A percentile compares a stretch with the other conserved stretches of the same genome.
Evolutionary conservation across 208 protist genomes (phyloP).

Genomic region (Leishmania arabica): DNA sequence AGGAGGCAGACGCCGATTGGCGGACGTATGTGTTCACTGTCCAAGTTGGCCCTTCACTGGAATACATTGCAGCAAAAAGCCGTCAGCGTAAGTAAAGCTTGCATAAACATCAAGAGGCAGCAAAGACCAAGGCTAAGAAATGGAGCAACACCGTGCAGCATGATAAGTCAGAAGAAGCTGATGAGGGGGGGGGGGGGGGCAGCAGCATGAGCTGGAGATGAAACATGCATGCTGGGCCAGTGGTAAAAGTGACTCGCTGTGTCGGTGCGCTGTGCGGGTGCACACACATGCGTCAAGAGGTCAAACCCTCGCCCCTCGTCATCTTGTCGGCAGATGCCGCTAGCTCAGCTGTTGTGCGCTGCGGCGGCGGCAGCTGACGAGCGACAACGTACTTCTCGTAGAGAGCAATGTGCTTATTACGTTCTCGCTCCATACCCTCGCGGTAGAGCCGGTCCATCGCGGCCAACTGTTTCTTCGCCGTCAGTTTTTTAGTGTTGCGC

Average conservation of each 20-base stretch:
- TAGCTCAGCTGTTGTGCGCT: conserved; percentile 43
- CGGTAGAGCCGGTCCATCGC: conserved; percentile 64
- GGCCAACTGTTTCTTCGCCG: conserved; percentile 37
- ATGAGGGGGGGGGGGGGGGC: background rate
- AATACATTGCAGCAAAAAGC: background rate
- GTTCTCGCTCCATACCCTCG: conserved; percentile 76
- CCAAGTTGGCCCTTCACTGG: background rate
- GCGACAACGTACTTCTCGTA: conserved; percentile 78
- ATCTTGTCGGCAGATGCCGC: conserved; percentile 58
- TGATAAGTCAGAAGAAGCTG: no score
- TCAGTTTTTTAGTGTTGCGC: conserved; percentile 43
- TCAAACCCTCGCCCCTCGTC: conserved; percentile 59
- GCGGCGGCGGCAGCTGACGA: conserved; percentile 25
- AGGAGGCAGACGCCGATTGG: background rate
- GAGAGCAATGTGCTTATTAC: conserved; percentile 71
- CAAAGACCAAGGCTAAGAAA: no score
- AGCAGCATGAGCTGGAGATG: background rate
- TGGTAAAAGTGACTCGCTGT: background rate
- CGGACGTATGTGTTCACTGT: background rate
- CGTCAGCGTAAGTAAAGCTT: no score
- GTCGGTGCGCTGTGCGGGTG: background rate
- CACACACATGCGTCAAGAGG: conserved; percentile 14
- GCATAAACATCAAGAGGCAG: background rate
- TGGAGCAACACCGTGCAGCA: background rate
- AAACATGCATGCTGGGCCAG: background rate